Percentiles rank a stretch among this genome's conserved stretches.
Conservation (phyloP, 805 yeast species). For the Starmerella potacharoeniae region DNA sequence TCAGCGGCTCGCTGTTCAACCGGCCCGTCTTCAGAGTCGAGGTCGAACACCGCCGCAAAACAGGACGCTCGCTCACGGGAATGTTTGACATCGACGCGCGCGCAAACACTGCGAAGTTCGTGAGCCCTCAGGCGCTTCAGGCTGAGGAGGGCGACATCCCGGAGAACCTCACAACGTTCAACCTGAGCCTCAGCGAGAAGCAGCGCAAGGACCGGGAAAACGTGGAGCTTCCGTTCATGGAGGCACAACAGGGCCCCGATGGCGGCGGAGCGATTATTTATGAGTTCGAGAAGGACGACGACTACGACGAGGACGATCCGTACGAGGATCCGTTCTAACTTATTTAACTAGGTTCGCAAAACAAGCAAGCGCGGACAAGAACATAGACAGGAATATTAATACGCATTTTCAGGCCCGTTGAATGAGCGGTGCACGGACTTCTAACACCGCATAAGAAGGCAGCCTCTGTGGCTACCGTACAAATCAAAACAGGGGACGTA, state of each 20-base stretch:
- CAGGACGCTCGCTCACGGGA: slow-evolving; percentile 65
- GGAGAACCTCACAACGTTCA: slow-evolving; percentile 76
- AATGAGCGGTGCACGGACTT: no score
- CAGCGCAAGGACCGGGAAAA: slow-evolving; percentile 71
- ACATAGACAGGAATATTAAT: no score
- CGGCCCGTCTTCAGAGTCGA: slow-evolving; percentile 36
- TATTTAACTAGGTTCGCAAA: no score
- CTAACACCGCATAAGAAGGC: no score
- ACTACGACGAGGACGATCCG: slow-evolving; percentile 96
- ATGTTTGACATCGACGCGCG: slow-evolving; percentile 39
- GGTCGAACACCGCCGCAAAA: slow-evolving; percentile 62
- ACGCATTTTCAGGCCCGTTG: no score
- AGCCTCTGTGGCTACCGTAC: no score
- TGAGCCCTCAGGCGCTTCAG: slow-evolving; percentile 24
- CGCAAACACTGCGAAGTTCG: slow-evolving; percentile 34
- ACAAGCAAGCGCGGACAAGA: no score
- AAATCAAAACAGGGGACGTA: no score
- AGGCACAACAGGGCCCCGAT: slow-evolving; percentile 56
- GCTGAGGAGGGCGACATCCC: slow-evolving; percentile 34
- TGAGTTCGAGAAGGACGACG: slow-evolving; percentile 93
- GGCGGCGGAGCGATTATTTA: slow-evolving; percentile 91
- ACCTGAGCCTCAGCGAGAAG: slow-evolving; percentile 58
- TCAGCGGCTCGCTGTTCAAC: slow-evolving; percentile 34
- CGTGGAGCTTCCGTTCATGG: slow-evolving; percentile 82
- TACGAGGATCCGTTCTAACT: slow-evolving; percentile 82